phyloP scores from a whole-genome alignment of 2,329 filamentous ascomycete genomes.

The Hirsutella rhossiliensis region DNA sequence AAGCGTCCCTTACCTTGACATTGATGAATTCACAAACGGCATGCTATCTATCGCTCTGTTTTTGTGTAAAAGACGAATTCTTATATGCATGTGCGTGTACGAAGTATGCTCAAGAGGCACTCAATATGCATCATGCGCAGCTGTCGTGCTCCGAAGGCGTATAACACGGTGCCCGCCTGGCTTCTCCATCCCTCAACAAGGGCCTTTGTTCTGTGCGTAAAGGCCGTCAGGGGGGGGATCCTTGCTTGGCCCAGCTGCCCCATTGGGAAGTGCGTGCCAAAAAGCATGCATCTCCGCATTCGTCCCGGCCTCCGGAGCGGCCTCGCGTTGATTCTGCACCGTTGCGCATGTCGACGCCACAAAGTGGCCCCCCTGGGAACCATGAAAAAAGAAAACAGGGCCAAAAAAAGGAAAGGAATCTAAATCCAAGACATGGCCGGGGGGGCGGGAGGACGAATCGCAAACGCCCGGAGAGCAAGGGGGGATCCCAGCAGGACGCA shows the following conservation, averaged over 20 bases:
- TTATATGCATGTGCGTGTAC: too few species aligned
- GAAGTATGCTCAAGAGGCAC: too few species aligned
- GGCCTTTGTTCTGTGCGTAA: too few species aligned
- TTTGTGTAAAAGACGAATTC: too few species aligned
- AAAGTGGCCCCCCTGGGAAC: background rate
- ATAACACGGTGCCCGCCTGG: too few species aligned
- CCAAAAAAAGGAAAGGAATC: background rate
- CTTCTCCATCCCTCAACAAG: too few species aligned
- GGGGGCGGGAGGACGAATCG: slow-evolving; percentile 1
- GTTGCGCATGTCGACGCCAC: slow-evolving; percentile 4
- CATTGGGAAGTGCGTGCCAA: slow-evolving; percentile 6
- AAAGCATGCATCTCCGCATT: slow-evolving; percentile 4
- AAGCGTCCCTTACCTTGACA: too few species aligned
- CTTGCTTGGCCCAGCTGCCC: slow-evolving; percentile 5
- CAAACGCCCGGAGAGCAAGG: background rate
- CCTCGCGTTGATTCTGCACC: slow-evolving; percentile 5
- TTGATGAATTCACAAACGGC: too few species aligned
- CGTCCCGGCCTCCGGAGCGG: slow-evolving; percentile 1
- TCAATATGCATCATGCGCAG: too few species aligned
- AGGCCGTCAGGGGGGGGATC: too few species aligned
- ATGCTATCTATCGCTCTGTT: too few species aligned
- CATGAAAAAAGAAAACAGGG: background rate
- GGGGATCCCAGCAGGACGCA: background rate
- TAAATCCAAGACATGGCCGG: slow-evolving; percentile 2
- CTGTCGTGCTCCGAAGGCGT: too few species aligned